Percentiles rank a stretch among this genome's conserved stretches.
phyloP scores from a whole-genome alignment of 1,139 yeast species.

The Kurtzmaniella quercitrusa region DNA sequence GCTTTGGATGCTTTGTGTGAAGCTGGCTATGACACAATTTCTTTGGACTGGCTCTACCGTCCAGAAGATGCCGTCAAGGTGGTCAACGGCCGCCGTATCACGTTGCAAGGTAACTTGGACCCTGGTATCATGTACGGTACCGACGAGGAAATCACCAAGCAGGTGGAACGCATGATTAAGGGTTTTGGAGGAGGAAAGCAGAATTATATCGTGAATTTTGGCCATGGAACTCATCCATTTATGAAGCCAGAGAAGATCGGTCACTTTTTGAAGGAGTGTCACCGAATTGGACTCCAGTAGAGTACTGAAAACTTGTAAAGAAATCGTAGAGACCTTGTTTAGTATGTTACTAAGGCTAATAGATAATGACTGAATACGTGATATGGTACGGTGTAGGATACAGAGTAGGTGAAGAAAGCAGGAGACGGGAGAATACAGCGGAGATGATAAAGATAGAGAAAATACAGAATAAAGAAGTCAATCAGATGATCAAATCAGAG shows the following conservation, averaged over 20 bases:
- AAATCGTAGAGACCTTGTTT: background rate
- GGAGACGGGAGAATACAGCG: no score
- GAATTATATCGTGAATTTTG: constrained; percentile 87
- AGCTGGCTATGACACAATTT: constrained; percentile 81
- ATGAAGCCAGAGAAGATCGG: constrained; percentile 89
- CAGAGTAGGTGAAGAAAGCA: no score
- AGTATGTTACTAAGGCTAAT: background rate
- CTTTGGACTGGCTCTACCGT: constrained; percentile 87
- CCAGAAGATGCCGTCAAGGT: constrained; percentile 83
- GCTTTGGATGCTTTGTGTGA: constrained; percentile 84
- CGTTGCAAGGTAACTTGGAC: constrained; percentile 91
- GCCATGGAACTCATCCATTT: constrained; percentile 97
- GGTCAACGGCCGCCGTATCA: constrained; percentile 70
- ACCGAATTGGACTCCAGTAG: constrained; percentile 58
- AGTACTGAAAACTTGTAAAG: background rate
- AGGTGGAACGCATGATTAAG: constrained; percentile 81
- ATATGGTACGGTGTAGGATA: background rate
- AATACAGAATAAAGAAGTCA: no score
- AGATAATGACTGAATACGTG: background rate
- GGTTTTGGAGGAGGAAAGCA: constrained; percentile 93
- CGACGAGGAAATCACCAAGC: constrained; percentile 69
- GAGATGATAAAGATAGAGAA: no score
- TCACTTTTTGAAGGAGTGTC: constrained; percentile 83
- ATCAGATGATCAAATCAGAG: no score
- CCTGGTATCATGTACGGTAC: constrained; percentile 95